Conservation (phyloP, 1,139 yeast species). For the Kluyveromyces sp. region DNA sequence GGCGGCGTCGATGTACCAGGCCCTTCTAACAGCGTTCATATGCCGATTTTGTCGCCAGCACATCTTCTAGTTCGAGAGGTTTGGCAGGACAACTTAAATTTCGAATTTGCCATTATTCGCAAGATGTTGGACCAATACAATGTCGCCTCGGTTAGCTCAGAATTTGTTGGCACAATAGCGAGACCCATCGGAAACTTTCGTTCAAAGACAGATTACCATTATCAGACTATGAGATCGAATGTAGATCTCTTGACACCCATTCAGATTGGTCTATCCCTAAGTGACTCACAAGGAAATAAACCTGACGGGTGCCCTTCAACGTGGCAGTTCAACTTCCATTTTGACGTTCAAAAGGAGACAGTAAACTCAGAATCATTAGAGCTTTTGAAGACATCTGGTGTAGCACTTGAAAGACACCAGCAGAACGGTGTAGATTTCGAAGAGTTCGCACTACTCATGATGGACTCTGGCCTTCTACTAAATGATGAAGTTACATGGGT, state of each 20-base stretch:
- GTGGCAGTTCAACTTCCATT: slow-evolving; percentile 92
- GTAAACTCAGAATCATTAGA: slow-evolving; percentile 71
- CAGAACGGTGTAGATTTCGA: slow-evolving; percentile 72
- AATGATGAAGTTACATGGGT: slow-evolving; percentile 76
- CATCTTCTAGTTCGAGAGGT: slow-evolving; percentile 46
- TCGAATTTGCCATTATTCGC: slow-evolving; percentile 70
- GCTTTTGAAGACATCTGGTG: slow-evolving; percentile 71
- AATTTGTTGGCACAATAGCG: slow-evolving; percentile 93
- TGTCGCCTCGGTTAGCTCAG: slow-evolving; percentile 75
- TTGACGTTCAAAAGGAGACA: slow-evolving; percentile 74
- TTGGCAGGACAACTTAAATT: slow-evolving; percentile 79
- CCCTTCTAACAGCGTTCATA: slow-evolving; percentile 3
- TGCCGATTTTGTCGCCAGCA: slow-evolving; percentile 26
- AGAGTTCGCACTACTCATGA: slow-evolving; percentile 76
- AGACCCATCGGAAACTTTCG: slow-evolving; percentile 95
- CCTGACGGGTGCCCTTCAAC: slow-evolving; percentile 71
- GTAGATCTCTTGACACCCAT: slow-evolving; percentile 80
- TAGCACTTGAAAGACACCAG: slow-evolving; percentile 72
- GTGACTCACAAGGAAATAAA: slow-evolving; percentile 70
- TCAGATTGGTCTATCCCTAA: slow-evolving; percentile 80
- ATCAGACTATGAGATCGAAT: slow-evolving; percentile 87
- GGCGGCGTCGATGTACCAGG: slow-evolving; percentile 7
- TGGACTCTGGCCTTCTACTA: slow-evolving; percentile 79
- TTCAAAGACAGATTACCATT: slow-evolving; percentile 86
- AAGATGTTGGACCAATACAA: slow-evolving; percentile 63